Conservation (phyloP, 305 asterid species). For the Coffea humblotiana region DNA sequence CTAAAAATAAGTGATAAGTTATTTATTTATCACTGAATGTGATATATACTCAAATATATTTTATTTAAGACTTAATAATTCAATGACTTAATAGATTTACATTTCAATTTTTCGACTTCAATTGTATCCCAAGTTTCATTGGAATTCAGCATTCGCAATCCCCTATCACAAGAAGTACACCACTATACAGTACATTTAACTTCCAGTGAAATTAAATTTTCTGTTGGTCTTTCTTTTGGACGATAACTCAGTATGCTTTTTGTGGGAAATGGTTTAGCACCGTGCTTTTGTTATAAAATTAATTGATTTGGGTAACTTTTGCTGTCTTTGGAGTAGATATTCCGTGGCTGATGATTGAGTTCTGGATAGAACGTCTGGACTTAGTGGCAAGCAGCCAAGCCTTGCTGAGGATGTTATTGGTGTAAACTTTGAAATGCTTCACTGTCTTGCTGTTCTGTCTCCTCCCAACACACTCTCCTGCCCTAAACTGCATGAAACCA, state of each 20-base stretch:
- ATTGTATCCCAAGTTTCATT: too few species aligned
- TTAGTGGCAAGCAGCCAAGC: background rate
- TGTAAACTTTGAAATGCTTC: constrained; percentile 4
- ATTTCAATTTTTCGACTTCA: too few species aligned
- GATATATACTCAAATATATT: too few species aligned
- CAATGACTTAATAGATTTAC: too few species aligned
- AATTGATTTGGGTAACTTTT: background rate
- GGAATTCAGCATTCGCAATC: too few species aligned
- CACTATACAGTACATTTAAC: too few species aligned
- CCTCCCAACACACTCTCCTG: background rate
- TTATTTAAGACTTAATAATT: too few species aligned
- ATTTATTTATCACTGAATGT: too few species aligned
- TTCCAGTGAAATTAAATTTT: too few species aligned
- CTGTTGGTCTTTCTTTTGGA: background rate
- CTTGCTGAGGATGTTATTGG: background rate
- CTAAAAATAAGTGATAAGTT: too few species aligned
- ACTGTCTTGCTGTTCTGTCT: constrained; percentile 1
- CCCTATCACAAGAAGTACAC: too few species aligned
- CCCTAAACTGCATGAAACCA: background rate
- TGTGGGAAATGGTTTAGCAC: background rate
- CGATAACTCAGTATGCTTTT: background rate
- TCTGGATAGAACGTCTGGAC: background rate
- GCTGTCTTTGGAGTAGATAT: background rate
- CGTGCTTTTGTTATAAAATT: background rate
- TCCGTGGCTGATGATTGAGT: background rate